A percentile compares a stretch with the other conserved stretches of the same genome.
Evolutionary conservation across 2,329 filamentous ascomycete species (phyloP).

Genomic region (Metarhizium album): DNA sequence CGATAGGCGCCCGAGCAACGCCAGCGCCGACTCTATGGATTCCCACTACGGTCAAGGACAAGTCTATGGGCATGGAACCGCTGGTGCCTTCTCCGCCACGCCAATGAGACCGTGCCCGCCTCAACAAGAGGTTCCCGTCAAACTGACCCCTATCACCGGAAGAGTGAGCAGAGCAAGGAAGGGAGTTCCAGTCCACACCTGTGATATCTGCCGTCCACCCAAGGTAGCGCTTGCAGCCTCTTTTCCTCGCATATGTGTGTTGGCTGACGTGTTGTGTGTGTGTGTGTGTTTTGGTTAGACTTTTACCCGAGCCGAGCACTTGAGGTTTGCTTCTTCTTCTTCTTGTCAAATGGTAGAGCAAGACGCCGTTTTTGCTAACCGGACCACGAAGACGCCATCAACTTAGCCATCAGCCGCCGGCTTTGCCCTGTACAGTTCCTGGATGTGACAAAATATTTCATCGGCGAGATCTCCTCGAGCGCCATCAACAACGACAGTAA

Average conservation of each 20-base stretch:
- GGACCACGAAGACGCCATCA: constrained; percentile 41
- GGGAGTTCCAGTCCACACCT: constrained; percentile 46
- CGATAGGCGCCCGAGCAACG: constrained; percentile 31
- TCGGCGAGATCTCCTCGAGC: constrained; percentile 47
- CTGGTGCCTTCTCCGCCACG: constrained; percentile 15
- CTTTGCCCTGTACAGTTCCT: constrained; percentile 37
- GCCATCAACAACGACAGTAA: constrained; percentile 37
- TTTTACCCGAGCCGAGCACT: constrained; percentile 51
- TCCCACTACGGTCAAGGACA: constrained; percentile 18
- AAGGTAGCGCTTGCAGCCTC: constrained; percentile 30
- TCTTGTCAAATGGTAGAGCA: constrained; percentile 5
- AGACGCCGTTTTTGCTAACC: constrained; percentile 14
- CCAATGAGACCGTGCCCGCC: constrained; percentile 31
- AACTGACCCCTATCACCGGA: constrained; percentile 44
- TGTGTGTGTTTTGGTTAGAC: constrained; percentile 34
- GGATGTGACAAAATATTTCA: constrained; percentile 49
- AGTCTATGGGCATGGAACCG: constrained; percentile 11
- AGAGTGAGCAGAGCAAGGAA: constrained; percentile 49
- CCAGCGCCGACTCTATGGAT: constrained; percentile 41
- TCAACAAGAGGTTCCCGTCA: constrained; percentile 30
- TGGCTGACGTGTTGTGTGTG: not conserved
- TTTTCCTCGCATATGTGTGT: not conserved
- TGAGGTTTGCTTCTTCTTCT: constrained; percentile 33
- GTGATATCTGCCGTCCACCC: constrained; percentile 38
- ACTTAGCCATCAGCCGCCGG: constrained; percentile 45